These are phyloP conservation scores for Haplosporangium sp. DNA, from an alignment of 371 early-diverging fungal genomes.

Conservation along the genomic window DNA sequence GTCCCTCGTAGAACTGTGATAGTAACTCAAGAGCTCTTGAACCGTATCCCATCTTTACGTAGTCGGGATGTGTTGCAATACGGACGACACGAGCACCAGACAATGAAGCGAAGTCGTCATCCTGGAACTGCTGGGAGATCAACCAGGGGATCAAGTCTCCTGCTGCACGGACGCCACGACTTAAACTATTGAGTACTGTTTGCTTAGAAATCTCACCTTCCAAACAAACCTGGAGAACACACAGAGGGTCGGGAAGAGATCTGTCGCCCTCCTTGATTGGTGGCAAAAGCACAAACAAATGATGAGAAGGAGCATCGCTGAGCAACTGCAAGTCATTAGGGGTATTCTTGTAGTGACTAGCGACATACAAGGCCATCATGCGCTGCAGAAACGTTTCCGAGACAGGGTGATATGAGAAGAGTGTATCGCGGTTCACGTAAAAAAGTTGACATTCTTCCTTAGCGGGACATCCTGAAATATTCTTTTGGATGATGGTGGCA, in stretches of 20 bases:
- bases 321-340: slow-evolving; percentile 99
- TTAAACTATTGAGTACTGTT: slow-evolving; percentile 84
- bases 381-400: slow-evolving; percentile 97
- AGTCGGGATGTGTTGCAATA: slow-evolving; percentile 99
- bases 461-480: slow-evolving; percentile 90
- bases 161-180: slow-evolving; percentile 87
- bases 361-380: slow-evolving; percentile 97
- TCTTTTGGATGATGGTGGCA: slow-evolving; percentile 80
- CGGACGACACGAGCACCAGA: slow-evolving; percentile 99
- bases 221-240: slow-evolving; percentile 92
- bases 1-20: slow-evolving; percentile 88
- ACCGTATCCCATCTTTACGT: slow-evolving; percentile 98
- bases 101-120: slow-evolving; percentile 94
- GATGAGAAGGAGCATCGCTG: slow-evolving; percentile 99
- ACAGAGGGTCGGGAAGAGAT: slow-evolving; percentile 93
- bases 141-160: slow-evolving; percentile 99
- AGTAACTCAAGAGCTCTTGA: slow-evolving; percentile 87
- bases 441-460: slow-evolving; percentile 96
- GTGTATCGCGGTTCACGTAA: slow-evolving; percentile 95
- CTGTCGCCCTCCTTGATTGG: slow-evolving; percentile 79
- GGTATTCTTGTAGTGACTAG: slow-evolving; percentile 99
- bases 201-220: slow-evolving; percentile 96
- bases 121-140: slow-evolving; percentile 94
- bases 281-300: slow-evolving; percentile 96
- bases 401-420: slow-evolving; percentile 96